A percentile compares a stretch with the other conserved stretches of the same genome.
Conservation (phyloP, 1,284 basidiomycete species). For the Sporisorium exsertum region DNA sequence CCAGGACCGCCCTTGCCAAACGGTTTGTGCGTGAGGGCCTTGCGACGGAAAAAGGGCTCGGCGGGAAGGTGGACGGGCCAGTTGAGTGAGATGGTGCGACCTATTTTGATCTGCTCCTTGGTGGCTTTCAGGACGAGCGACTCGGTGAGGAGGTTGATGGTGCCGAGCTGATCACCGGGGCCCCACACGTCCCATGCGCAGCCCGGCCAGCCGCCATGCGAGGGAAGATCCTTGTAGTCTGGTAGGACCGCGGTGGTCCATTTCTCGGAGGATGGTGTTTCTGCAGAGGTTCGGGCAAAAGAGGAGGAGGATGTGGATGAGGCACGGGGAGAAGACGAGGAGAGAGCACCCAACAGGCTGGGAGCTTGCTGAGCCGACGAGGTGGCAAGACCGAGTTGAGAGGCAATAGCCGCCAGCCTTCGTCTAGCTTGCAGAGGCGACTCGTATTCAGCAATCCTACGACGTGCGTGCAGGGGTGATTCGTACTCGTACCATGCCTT, state of each 20-base stretch:
- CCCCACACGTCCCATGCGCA: slow-evolving; percentile 80
- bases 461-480: slow-evolving; percentile 34
- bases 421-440: slow-evolving; percentile 47
- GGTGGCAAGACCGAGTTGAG: slow-evolving; percentile 50
- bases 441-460: slow-evolving; percentile 32
- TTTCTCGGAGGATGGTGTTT: slow-evolving; percentile 13
- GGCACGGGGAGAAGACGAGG: slow-evolving; percentile 8
- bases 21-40: slow-evolving; percentile 42
- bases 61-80: slow-evolving; percentile 60
- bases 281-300: neutral
- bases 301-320: slow-evolving; percentile 1
- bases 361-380: slow-evolving; percentile 41
- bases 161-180: slow-evolving; percentile 77
- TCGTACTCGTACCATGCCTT: slow-evolving; percentile 46
- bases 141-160: slow-evolving; percentile 78
- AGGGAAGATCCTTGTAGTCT: slow-evolving; percentile 49
- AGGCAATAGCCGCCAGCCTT: slow-evolving; percentile 50
- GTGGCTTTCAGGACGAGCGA: slow-evolving; percentile 76
- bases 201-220: slow-evolving; percentile 56
- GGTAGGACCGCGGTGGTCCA: slow-evolving; percentile 51
- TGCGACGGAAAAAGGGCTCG: slow-evolving; percentile 56
- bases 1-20: slow-evolving; percentile 41
- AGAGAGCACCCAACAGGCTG: slow-evolving; percentile 15
- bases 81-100: slow-evolving; percentile 51
- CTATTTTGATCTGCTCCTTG: slow-evolving; percentile 75